Evolutionary conservation across 768 basidiomycete species (phyloP).

Genomic region (Termitomyces sp.): DNA sequence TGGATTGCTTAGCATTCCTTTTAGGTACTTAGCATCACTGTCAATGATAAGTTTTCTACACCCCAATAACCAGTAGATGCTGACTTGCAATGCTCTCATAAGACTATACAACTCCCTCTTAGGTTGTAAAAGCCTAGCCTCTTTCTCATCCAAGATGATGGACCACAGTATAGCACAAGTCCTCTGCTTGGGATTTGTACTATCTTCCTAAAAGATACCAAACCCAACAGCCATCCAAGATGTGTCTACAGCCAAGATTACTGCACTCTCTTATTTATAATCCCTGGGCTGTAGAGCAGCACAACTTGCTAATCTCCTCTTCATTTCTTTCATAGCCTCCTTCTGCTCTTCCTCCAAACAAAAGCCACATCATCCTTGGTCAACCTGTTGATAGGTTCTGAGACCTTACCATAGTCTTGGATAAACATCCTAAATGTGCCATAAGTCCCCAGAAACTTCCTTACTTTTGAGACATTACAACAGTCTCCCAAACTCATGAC

Average conservation of each 20-base stretch:
- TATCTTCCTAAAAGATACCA: slow-evolving; percentile 24
- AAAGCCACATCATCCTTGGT: no score
- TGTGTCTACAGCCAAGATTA: neutral
- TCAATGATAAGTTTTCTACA: no score
- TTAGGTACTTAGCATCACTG: no score
- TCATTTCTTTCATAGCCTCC: no score
- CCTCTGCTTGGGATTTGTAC: slow-evolving; percentile 19
- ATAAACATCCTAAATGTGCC: no score
- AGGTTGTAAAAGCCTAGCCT: slow-evolving; percentile 17
- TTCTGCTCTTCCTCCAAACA: slow-evolving; percentile 5
- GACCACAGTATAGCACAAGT: neutral
- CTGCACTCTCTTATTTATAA: neutral
- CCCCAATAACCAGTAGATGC: no score
- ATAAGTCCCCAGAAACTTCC: neutral
- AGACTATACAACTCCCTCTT: slow-evolving; percentile 25
- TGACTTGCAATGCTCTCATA: no score
- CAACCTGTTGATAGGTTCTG: no score
- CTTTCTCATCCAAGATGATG: slow-evolving; percentile 13
- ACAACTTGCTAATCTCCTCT: neutral
- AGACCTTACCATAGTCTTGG: no score
- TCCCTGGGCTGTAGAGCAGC: neutral
- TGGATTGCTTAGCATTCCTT: no score
- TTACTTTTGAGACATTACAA: neutral
- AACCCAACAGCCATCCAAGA: neutral
- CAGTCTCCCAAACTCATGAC: neutral